A percentile compares a stretch with the other conserved stretches of the same genome.
Conservation (phyloP, 2,329 filamentous ascomycete genomes). For the Trichoderma sp. region DNA sequence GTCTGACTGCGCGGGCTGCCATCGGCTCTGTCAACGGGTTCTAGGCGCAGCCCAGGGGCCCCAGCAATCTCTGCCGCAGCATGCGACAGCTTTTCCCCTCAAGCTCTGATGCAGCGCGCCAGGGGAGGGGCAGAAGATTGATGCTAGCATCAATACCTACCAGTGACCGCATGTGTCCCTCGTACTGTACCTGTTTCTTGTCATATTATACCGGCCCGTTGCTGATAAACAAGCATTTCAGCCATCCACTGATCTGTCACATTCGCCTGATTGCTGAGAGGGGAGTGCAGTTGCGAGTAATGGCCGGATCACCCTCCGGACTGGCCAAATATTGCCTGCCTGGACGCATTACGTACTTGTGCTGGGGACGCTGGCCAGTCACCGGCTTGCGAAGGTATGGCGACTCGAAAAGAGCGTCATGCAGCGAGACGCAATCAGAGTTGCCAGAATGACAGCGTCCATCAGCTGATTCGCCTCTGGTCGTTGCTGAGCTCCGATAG, state of each 20-base stretch:
- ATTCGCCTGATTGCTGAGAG: neutral
- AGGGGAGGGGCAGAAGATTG: neutral
- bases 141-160: neutral
- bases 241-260: neutral
- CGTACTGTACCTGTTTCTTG: neutral
- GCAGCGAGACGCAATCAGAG: slow-evolving; percentile 9
- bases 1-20: slow-evolving; percentile 21
- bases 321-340: neutral
- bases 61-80: slow-evolving; percentile 27
- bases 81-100: slow-evolving; percentile 5
- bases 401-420: neutral
- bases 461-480: slow-evolving; percentile 15
- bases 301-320: slow-evolving; percentile 11
- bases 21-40: slow-evolving; percentile 25
- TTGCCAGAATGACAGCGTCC: neutral
- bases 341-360: slow-evolving; percentile 13
- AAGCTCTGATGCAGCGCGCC: slow-evolving; percentile 4
- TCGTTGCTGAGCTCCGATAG: neutral
- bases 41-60: slow-evolving; percentile 20
- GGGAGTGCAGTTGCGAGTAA: slow-evolving; percentile 21
- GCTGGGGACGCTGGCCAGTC: neutral
- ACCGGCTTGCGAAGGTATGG: neutral
- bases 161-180: neutral
- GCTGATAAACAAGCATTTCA: slow-evolving; percentile 9
- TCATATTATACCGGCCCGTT: neutral